Conservation (phyloP, 2,329 filamentous ascomycete species). For the Apiospora aurea region DNA sequence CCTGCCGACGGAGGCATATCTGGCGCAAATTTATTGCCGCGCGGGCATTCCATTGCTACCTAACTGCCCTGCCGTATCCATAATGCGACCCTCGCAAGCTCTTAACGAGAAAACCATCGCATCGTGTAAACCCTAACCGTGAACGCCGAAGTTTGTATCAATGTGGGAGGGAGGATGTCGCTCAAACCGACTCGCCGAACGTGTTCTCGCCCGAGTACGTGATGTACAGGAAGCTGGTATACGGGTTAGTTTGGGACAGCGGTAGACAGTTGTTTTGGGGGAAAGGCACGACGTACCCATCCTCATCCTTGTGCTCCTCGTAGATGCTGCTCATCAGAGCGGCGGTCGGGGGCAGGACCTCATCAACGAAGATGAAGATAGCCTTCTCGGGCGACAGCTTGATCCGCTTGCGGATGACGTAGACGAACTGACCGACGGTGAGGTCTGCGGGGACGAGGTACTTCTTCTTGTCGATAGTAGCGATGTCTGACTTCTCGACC, state of each 20-base stretch:
- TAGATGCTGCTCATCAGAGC: constrained; percentile 99
- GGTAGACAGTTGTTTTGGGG: background rate
- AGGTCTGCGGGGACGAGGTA: constrained; percentile 97
- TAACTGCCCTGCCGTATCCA: constrained; percentile 19
- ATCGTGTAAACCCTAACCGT: constrained; percentile 27
- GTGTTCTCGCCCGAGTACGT: constrained; percentile 99
- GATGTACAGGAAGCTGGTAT: constrained; percentile 91
- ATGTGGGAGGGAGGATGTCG: background rate
- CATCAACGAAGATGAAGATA: constrained; percentile 99
- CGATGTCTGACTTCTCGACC: constrained; percentile 98
- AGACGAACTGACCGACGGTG: constrained; percentile 99
- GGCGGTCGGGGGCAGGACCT: constrained; percentile 94
- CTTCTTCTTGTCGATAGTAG: constrained; percentile 99
- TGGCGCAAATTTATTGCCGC: constrained; percentile 15
- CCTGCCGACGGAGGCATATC: constrained; percentile 1
- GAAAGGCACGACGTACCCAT: constrained; percentile 60
- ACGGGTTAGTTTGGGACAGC: background rate
- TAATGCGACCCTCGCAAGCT: constrained; percentile 22
- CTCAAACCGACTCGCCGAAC: constrained; percentile 70
- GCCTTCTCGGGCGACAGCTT: constrained; percentile 99
- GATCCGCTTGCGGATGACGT: constrained; percentile 99
- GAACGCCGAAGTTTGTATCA: constrained; percentile 25
- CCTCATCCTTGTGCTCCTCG: constrained; percentile 94
- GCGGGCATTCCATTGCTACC: constrained; percentile 13
- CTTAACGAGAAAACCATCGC: constrained; percentile 12